These are phyloP conservation scores for Globisporangium irregulare DNA, from an alignment of 352 stramenopile species.

Conservation along the genomic window DNA sequence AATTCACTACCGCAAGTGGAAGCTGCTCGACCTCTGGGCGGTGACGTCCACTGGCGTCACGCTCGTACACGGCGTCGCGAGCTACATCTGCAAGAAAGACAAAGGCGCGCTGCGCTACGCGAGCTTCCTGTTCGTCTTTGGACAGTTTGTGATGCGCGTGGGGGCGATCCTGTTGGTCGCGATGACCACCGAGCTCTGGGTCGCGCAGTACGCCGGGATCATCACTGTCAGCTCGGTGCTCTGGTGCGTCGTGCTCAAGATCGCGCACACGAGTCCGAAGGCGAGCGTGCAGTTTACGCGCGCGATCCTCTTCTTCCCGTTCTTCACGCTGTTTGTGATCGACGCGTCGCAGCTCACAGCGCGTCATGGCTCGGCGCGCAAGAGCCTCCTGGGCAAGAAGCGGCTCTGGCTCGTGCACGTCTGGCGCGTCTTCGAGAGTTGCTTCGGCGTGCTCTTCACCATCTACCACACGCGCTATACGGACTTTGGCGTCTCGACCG, in stretches of 20 bases:
- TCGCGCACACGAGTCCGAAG: slow-evolving; percentile 35
- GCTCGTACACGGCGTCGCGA: slow-evolving; percentile 37
- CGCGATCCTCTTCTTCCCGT: slow-evolving; percentile 58
- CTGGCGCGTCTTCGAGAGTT: slow-evolving; percentile 62
- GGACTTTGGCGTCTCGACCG: slow-evolving; percentile 50
- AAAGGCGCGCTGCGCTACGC: slow-evolving; percentile 26
- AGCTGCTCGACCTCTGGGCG: slow-evolving; percentile 57
- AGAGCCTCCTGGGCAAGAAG: slow-evolving; percentile 33
- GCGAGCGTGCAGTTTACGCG: slow-evolving; percentile 36
- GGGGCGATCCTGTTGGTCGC: slow-evolving; percentile 63
- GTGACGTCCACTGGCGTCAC: slow-evolving; percentile 51
- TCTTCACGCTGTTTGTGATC: slow-evolving; percentile 64
- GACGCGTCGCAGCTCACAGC: slow-evolving; percentile 45
- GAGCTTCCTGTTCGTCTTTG: slow-evolving; percentile 44
- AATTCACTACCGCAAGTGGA: slow-evolving; percentile 81
- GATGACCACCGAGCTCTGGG: slow-evolving; percentile 48
- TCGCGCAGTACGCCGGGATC: slow-evolving; percentile 33
- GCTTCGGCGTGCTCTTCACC: slow-evolving; percentile 35
- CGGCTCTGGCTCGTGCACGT: slow-evolving; percentile 35
- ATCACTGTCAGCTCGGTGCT: slow-evolving; percentile 39
- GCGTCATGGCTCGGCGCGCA: slow-evolving; percentile 26
- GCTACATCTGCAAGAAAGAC: slow-evolving; percentile 50
- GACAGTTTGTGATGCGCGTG: slow-evolving; percentile 59
- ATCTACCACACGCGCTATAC: slow-evolving; percentile 47
- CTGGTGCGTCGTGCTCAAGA: slow-evolving; percentile 28